Conservation (phyloP, 129 eudicot species). For the Heracleum sosnowskyi region DNA sequence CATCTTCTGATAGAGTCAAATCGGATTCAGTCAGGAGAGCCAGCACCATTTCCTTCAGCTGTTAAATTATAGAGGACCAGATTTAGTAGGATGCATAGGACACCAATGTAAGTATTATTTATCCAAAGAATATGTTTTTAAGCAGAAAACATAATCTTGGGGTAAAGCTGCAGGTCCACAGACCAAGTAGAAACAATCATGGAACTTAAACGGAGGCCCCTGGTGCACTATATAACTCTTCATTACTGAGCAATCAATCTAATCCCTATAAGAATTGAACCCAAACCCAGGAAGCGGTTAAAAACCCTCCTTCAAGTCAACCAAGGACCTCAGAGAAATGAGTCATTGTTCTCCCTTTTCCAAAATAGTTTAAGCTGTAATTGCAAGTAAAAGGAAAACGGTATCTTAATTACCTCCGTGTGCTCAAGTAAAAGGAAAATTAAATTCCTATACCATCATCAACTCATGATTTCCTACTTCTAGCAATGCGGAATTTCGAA, state of each 20-base stretch:
- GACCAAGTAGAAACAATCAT: neutral
- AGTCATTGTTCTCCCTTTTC: neutral
- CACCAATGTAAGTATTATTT: neutral
- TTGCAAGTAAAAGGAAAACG: neutral
- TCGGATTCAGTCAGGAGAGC: conserved; percentile 3
- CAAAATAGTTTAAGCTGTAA: neutral
- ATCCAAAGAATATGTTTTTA: neutral
- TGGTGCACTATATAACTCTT: neutral
- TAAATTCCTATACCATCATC: neutral
- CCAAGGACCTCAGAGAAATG: neutral
- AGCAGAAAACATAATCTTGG: neutral
- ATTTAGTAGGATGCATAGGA: neutral
- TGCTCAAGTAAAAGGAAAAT: neutral
- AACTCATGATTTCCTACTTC: neutral
- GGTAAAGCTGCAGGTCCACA: neutral
- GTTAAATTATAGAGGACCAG: neutral
- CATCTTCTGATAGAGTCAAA: neutral
- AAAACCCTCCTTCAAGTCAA: neutral
- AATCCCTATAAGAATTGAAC: no score
- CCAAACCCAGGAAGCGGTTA: no score
- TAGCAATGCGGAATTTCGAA: neutral
- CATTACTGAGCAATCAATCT: neutral
- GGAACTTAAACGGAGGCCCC: neutral
- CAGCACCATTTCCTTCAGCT: conserved; percentile 12
- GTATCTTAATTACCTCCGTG: neutral